phyloP scores from a whole-genome alignment of 768 basidiomycete species.

The Boletus bicolor region DNA sequence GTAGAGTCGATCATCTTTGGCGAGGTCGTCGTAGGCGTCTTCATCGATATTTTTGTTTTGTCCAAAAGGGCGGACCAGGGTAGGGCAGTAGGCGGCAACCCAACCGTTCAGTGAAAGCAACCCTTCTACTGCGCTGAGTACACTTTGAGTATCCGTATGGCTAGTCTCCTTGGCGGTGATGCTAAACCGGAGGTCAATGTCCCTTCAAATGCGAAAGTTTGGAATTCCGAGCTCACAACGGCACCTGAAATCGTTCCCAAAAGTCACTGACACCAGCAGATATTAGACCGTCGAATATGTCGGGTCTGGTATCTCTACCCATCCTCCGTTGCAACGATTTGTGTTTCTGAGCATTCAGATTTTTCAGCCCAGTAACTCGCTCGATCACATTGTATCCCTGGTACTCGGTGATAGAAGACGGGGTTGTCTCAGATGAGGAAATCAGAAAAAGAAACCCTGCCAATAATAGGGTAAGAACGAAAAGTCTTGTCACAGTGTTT shows the following conservation, averaged over 20 bases:
- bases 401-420: conserved; percentile 40
- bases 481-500: conserved; percentile 24
- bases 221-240: conserved; percentile 61
- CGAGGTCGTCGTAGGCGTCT: conserved; percentile 86
- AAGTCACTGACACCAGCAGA: conserved; percentile 78
- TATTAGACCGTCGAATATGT: conserved; percentile 75
- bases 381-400: conserved; percentile 61
- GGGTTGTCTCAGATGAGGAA: conserved; percentile 12
- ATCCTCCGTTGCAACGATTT: conserved; percentile 85
- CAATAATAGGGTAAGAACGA: conserved; percentile 21
- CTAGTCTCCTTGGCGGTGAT: conserved; percentile 81
- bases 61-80: conserved; percentile 90
- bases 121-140: conserved; percentile 87
- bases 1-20: conserved; percentile 79
- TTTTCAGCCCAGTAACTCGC: conserved; percentile 58
- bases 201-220: background rate
- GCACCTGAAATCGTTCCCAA: conserved; percentile 90
- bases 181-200: conserved; percentile 35
- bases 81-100: conserved; percentile 95
- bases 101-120: conserved; percentile 95
- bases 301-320: conserved; percentile 81
- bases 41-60: conserved; percentile 73
- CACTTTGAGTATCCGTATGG: conserved; percentile 86
- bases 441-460: conserved; percentile 19
- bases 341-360: conserved; percentile 84